phyloP scores from a whole-genome alignment of 192 early-diverging fungal genomes.

The Geosiphon pyriformis region DNA sequence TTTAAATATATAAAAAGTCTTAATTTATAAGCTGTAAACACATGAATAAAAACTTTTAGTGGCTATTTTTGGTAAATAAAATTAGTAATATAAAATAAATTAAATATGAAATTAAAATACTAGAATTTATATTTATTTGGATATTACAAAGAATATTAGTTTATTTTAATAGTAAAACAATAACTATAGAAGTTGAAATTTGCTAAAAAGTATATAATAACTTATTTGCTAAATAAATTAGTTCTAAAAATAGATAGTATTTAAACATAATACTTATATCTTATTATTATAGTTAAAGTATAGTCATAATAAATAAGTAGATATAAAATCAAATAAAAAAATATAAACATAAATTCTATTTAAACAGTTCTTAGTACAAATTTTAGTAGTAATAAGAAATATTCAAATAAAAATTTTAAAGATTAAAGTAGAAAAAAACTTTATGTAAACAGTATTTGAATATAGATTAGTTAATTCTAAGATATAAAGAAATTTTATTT shows the following conservation, averaged over 20 bases:
- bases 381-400: constrained; percentile 77
- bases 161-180: constrained; percentile 76
- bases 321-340: constrained; percentile 54
- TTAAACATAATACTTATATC: constrained; percentile 74
- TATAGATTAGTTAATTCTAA: constrained; percentile 77
- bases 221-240: constrained; percentile 56
- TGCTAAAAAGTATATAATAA: constrained; percentile 69
- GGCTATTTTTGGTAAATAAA: constrained; percentile 89
- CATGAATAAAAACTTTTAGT: constrained; percentile 77
- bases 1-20: constrained; percentile 78
- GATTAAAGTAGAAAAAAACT: constrained; percentile 82
- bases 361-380: constrained; percentile 67
- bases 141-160: constrained; percentile 79
- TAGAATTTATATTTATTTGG: constrained; percentile 62
- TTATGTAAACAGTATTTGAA: constrained; percentile 66
- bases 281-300: constrained; percentile 50
- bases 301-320: constrained; percentile 62
- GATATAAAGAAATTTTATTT: constrained; percentile 54
- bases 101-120: constrained; percentile 47
- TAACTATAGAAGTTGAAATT: constrained; percentile 80
- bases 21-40: constrained; percentile 56
- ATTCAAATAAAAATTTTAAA: constrained; percentile 78
- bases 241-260: constrained; percentile 73
- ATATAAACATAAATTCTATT: constrained; percentile 55
- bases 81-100: constrained; percentile 84